Base-by-base conservation (phyloP, 192 early-diverging fungal genomes). In the Phlyctochytrium bullatum region DNA sequence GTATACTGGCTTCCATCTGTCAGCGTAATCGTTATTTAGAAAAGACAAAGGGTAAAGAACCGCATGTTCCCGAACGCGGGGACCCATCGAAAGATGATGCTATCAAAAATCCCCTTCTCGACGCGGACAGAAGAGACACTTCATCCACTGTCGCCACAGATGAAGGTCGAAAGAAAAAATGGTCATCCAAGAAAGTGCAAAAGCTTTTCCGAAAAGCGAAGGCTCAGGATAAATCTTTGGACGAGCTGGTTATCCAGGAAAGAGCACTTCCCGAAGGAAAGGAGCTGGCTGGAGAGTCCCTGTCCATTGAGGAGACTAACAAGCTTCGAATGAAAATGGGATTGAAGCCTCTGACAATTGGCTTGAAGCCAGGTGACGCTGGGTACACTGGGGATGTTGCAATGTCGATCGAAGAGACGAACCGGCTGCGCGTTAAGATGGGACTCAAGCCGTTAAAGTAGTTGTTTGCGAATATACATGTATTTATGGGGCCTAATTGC, bases 141-240 rank as follows among this genome's bases (percentile, higher is more conserved):
- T 17, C 14, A 16, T 28, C 40, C 20, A 27, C 40, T 14, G 47
- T 34, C 35, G 52, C 53, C 33, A 33, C 58, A 30, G 10, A 25
- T 29, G 60, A 70, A 64, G 25, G 33, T 14, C n/a, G 78, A 59
- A 77, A 79, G 73, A 77, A 76, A 34, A 73, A 77, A 16, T 73
- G 63, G 29, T 85, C 83, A 3, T 56, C 67, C 10, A 80, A 78
- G 54, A 85, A 85, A 59, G 78, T 85, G 56, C 71, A 78, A 35
- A 52, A 59, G 14, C 60, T 85, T 51, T 85, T 85, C 73, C 82
- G 82, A 66, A 82, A 80, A 71, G 59, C 64, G 30, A 54, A 57
- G 10, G 51, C 32, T 36, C 31, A 52, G 6, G 61, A 69, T 30
- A 34, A 50, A 52, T 57, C 12, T 47, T 20, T 47, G 6, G 40